Evolutionary conservation across 345 rosid genomes (phyloP), one percentile per base, ranked within the genome.

Genomic region (Citrus sp.): DNA sequence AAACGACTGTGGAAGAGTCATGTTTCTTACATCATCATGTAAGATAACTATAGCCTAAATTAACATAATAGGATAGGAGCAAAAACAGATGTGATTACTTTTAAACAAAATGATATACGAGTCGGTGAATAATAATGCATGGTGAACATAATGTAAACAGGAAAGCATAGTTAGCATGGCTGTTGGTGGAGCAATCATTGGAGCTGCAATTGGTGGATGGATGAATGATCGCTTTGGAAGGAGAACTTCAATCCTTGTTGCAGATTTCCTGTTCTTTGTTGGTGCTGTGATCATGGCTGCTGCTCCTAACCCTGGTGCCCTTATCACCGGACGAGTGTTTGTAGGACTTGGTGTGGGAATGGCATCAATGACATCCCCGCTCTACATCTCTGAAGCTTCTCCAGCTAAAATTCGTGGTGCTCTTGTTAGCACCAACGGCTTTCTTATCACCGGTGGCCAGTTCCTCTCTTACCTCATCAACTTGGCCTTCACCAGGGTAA

Each of bases 101-200:
- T 19, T 65, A 27, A 19, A 35, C 35, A 35, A 0, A 12, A 38
- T 24, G 35, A 42, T 40, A 4, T 40, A 5, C 2, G 18, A 67
- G 18, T 35, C 6, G 4, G 42, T 21, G 14, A 9, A 38, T 68
- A 28, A 19, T 25, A 18, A 42, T 49, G 63, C 18, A 42, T 40
- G 24, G 59, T 21, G 34, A 42, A 37, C 18, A 25, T 38, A 28
- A 28, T 71, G 59, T 51, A 46, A 68, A 85, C 87, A 94, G 98
- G 97, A 93, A 82, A 88, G 86, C 80, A 94, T 94, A 78, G 97
- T 94, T 83, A 94, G 98, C 85, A 93, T 88, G 97, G 97, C 98
- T 34, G 81, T 94, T 10, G 97, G 92, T 0, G 97, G 98, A 67
- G 97, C 98, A 67, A 90, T 94, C 51, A 24, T 93, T 10, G 97